Conservation (phyloP, 2,329 filamentous ascomycete species). For the Stylonectria norvegica region DNA sequence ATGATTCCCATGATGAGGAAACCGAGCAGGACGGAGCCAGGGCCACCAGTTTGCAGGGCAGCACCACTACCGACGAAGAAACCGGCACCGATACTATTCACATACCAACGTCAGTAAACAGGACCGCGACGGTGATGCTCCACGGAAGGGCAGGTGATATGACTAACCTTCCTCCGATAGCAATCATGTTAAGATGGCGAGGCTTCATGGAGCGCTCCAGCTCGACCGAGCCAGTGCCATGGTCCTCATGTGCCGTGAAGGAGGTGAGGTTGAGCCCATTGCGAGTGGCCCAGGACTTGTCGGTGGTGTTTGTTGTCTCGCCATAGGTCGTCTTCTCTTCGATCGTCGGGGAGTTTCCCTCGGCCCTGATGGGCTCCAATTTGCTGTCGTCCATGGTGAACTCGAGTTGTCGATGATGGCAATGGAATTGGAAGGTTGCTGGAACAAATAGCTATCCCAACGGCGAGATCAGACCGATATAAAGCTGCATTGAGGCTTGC, state of each 20-base stretch:
- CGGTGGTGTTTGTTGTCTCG: background rate
- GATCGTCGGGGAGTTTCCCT: conserved; percentile 9
- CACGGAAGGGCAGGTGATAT: background rate
- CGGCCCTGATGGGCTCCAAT: conserved; percentile 13
- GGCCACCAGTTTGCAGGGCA: conserved; percentile 32
- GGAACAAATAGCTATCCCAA: background rate
- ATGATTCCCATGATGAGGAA: conserved; percentile 57
- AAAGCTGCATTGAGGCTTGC: background rate
- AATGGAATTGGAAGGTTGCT: background rate
- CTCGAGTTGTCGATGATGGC: background rate
- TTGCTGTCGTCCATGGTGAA: conserved; percentile 21
- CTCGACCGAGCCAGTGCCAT: conserved; percentile 19
- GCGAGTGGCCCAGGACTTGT: conserved; percentile 24
- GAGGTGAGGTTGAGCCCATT: conserved; percentile 25
- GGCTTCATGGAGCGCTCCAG: conserved; percentile 26
- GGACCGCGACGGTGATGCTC: background rate
- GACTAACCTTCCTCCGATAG: conserved; percentile 26
- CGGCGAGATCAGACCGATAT: background rate
- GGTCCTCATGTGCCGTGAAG: conserved; percentile 21
- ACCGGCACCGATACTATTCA: conserved; percentile 50
- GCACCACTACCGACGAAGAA: conserved; percentile 59
- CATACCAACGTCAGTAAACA: conserved; percentile 1
- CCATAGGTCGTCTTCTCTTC: conserved; percentile 19
- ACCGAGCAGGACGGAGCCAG: conserved; percentile 43
- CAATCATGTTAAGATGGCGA: conserved; percentile 28